Base-by-base conservation (phyloP, 1,139 yeast genomes). In the Barnettozyma hawaiiensis region DNA sequence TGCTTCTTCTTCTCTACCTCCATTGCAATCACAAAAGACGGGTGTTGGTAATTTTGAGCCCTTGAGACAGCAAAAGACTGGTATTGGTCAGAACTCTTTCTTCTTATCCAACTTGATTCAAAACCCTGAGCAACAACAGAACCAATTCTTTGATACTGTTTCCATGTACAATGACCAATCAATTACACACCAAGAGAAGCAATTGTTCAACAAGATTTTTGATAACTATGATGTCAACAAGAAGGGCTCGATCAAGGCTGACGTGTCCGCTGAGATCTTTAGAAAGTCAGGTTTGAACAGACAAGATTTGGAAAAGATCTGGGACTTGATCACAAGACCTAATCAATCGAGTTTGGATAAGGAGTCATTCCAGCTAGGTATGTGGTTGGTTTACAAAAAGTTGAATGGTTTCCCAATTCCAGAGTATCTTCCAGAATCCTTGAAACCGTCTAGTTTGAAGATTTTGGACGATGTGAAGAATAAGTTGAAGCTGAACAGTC, bases 221-320 rank as follows among this genome's bases (percentile, higher is more conserved):
- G 72, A 72, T 43, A 95, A 95, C 35, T 90, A 96, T 89, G 97
- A 90, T 61, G 69, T 77, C 16, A 60, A 70, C 26, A 73, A 73
- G 39, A 71, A 68, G 40, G 97, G 98, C 0, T 74, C 67, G 49
- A 72, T 92, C 44, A 82, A 80, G 44, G 96, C 97, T 12, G 79
- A 78, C 33, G 79, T 82, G 15, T 96, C 96, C 1, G 87, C 92
- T 43, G 78, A 78, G 48, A 82, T 92, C 31, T 89, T 92, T 63
- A 82, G 94, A 39, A 92, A 92, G 64, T 84, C 95, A 22, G 97
- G 97, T 1, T 75, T 92, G 51, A 73, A 81, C 45, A 78, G 97
- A 62, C 75, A 79, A 9, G 97, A 90, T 54, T 72, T 92, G 49
- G 97, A 90, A 61, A 72, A 81, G 31, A 86, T 92, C 49, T 92